These are phyloP conservation scores for Beta lomatogona DNA, from an alignment of 179 eudicot genomes.

Conservation along the genomic window DNA sequence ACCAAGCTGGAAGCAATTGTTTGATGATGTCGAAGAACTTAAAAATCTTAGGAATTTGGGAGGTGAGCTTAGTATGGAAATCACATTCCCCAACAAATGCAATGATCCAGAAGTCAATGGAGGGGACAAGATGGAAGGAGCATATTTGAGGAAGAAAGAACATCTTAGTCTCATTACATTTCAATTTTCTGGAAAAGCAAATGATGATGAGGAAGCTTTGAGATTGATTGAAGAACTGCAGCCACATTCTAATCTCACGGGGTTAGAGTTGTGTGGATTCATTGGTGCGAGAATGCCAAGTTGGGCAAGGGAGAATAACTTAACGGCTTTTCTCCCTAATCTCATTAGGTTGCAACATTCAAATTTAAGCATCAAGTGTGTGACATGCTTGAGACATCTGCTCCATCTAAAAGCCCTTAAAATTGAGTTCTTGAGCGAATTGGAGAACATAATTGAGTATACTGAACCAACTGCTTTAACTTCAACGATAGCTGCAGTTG, in stretches of 20 bases:
- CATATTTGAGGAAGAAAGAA: too few relatives aligned
- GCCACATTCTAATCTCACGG: neutral
- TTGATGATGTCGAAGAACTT: constrained; percentile 1
- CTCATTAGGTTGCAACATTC: neutral
- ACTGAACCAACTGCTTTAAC: too few relatives aligned
- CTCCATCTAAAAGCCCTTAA: neutral
- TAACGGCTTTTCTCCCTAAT: neutral
- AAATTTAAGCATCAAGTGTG: neutral
- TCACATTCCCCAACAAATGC: neutral
- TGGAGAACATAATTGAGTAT: too few relatives aligned
- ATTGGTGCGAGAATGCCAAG: neutral
- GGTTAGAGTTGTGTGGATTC: neutral
- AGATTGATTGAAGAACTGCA: neutral
- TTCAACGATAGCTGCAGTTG: too few relatives aligned
- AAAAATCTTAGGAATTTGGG: neutral
- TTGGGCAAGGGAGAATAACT: neutral
- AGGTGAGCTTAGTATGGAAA: neutral
- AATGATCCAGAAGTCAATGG: neutral
- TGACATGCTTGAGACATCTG: neutral
- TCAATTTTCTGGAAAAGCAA: neutral
- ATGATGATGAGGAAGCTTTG: neutral
- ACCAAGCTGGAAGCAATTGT: neutral
- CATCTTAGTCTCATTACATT: too few relatives aligned
- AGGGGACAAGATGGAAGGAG: too few relatives aligned
- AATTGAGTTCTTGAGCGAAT: too few relatives aligned